Evolutionary conservation across 495 filamentous ascomycete species (phyloP), one percentile per base, ranked within the genome.

Genomic region (Stereocaulon alpinum): DNA sequence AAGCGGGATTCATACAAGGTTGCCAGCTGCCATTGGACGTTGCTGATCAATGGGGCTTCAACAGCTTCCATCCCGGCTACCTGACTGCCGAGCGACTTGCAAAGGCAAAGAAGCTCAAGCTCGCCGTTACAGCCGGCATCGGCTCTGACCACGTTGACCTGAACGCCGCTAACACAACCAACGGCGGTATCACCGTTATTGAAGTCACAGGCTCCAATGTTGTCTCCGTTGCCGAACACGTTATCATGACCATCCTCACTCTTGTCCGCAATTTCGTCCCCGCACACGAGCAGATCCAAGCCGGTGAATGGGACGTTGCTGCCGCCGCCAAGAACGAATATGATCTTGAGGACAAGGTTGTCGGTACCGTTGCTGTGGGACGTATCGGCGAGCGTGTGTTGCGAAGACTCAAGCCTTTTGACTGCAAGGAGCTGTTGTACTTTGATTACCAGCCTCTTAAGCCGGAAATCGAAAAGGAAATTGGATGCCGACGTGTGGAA

Each of bases 371-470:
- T 34, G 93, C 89, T 67, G 91, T 96, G 57, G 93, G 93, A 70
- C 88, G 93, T 68, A 98, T 98, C 71, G 93, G 93, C 69, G 92
- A 98, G 83, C 92, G 93, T 76, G 93, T 98, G 51, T 80, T 98
- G 63, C 85, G 91, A 73, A 86, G 93, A 66, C 84, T 98, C 44
- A 95, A 91, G 82, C 75, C 91, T 61, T 98, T 97, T 69, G 93
- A 96, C 77, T 98, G 93, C 88, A 98, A 96, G 85, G 93, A 98
- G 82, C 82, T 98, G 42, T 82, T 98, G 59, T 98, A 98, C 86
- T 98, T 88, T 72, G 93, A 98, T 78, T 98, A 98, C 84, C 93
- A 98, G 77, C 91, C 92, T 40, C 81, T 98, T 61, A 78, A 72
- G 55, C 70, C 89, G 57, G 91, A 95, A 77, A 77, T 85, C 65